A percentile compares a stretch with the other conserved stretches of the same genome.
These are phyloP conservation scores for Clonostachys sp. DNA, from an alignment of 2,329 filamentous ascomycete species.

Conservation along the genomic window DNA sequence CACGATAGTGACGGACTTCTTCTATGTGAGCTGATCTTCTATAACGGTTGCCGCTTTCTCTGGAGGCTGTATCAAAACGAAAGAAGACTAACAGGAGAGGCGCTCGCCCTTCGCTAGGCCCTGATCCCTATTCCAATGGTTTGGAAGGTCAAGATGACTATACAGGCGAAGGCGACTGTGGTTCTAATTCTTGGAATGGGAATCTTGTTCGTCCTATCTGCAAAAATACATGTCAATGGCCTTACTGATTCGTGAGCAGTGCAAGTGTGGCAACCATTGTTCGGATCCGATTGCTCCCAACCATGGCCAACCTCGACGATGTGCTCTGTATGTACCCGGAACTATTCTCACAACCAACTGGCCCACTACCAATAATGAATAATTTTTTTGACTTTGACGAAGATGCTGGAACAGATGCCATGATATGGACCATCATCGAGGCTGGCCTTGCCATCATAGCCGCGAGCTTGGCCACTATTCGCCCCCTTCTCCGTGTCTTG, in stretches of 20 bases:
- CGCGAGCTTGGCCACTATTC: slow-evolving; percentile 48
- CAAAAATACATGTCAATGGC: not conserved
- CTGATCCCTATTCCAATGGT: slow-evolving; percentile 49
- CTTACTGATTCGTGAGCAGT: slow-evolving; percentile 18
- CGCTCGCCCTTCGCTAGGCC: slow-evolving; percentile 21
- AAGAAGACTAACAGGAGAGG: slow-evolving; percentile 1
- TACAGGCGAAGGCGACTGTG: slow-evolving; percentile 46
- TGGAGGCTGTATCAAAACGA: not conserved
- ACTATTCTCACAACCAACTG: not conserved
- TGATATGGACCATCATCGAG: slow-evolving; percentile 54
- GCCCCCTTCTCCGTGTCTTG: slow-evolving; percentile 45
- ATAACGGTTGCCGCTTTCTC: not conserved
- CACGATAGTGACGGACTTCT: slow-evolving; percentile 48
- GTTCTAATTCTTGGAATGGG: slow-evolving; percentile 43
- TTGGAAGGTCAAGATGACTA: slow-evolving; percentile 49
- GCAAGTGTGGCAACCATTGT: slow-evolving; percentile 51
- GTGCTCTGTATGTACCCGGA: slow-evolving; percentile 36
- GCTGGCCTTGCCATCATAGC: slow-evolving; percentile 51
- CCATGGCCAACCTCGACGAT: slow-evolving; percentile 36
- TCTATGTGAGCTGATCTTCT: slow-evolving; percentile 31
- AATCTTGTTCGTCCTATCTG: slow-evolving; percentile 31
- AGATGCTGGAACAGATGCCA: slow-evolving; percentile 45
- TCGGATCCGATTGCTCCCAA: slow-evolving; percentile 40
- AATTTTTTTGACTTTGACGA: slow-evolving; percentile 6
- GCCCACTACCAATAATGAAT: not conserved